These are phyloP conservation scores for Citrus maxima DNA, from an alignment of 345 rosid species.

Conservation along the genomic window DNA sequence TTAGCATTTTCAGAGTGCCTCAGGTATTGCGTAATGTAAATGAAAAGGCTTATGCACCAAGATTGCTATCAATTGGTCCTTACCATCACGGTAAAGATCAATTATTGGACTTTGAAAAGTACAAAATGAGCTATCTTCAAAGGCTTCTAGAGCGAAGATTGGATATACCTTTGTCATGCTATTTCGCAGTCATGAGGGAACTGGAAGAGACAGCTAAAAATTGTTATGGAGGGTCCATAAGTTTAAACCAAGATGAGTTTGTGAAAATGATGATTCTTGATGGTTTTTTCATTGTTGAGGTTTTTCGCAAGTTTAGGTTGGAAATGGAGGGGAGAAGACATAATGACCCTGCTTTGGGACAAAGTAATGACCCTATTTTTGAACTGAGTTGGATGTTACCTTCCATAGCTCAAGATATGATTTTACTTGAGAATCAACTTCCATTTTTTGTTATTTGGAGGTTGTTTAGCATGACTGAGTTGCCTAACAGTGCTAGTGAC, in stretches of 20 bases:
- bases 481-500: background rate
- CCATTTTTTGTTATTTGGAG: slow-evolving; percentile 10
- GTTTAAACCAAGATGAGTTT: slow-evolving; percentile 2
- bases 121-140: slow-evolving; percentile 13
- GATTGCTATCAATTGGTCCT: slow-evolving; percentile 21
- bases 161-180: background rate
- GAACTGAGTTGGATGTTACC: background rate
- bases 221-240: slow-evolving; percentile 11
- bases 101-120: slow-evolving; percentile 9
- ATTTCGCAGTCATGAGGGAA: background rate
- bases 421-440: slow-evolving; percentile 16
- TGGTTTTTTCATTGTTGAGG: slow-evolving; percentile 19
- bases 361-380: background rate
- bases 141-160: slow-evolving; percentile 8
- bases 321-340: too few species aligned
- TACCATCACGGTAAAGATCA: slow-evolving; percentile 10
- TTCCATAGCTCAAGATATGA: background rate
- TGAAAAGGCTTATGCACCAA: slow-evolving; percentile 19
- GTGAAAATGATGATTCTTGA: slow-evolving; percentile 34
- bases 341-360: too few species aligned
- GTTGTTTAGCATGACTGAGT: slow-evolving; percentile 1
- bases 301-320: background rate
- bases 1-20: slow-evolving; percentile 17
- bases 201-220: slow-evolving; percentile 13
- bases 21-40: background rate